These are phyloP conservation scores for Colletotrichum sp. DNA, from an alignment of 2,329 filamentous ascomycete species.

Conservation along the genomic window DNA sequence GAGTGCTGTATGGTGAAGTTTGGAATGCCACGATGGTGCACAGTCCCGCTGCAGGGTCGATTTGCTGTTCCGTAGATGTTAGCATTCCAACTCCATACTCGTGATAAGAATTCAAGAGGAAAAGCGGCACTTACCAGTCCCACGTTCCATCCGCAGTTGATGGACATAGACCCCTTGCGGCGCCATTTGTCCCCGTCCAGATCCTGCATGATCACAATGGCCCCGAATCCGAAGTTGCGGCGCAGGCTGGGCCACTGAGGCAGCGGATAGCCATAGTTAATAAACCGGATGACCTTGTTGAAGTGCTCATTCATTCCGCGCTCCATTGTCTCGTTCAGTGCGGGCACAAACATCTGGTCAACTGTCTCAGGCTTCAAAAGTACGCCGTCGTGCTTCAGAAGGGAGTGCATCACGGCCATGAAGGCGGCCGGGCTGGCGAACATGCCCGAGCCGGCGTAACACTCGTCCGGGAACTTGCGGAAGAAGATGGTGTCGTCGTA, in stretches of 20 bases:
- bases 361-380: conserved; percentile 46
- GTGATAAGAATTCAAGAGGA: no score
- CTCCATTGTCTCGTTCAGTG: neutral
- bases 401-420: conserved; percentile 45
- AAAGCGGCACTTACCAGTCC: neutral
- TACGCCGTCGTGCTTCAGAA: conserved; percentile 52
- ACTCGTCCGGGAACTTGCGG: conserved; percentile 4
- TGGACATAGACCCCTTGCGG: neutral
- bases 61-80: neutral
- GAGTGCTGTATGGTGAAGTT: neutral
- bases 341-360: conserved; percentile 47
- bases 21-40: neutral
- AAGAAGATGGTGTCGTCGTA: conserved; percentile 14
- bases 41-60: neutral
- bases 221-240: neutral
- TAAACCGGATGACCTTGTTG: neutral
- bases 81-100: neutral
- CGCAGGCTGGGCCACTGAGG: neutral
- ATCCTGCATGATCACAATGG: neutral
- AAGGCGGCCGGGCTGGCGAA: conserved; percentile 42
- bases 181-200: neutral
- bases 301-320: neutral
- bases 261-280: neutral
- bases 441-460: conserved; percentile 38
- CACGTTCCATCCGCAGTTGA: neutral